Conservation (phyloP, 768 basidiomycete genomes). For the Termitomyces eurrhizus region DNA sequence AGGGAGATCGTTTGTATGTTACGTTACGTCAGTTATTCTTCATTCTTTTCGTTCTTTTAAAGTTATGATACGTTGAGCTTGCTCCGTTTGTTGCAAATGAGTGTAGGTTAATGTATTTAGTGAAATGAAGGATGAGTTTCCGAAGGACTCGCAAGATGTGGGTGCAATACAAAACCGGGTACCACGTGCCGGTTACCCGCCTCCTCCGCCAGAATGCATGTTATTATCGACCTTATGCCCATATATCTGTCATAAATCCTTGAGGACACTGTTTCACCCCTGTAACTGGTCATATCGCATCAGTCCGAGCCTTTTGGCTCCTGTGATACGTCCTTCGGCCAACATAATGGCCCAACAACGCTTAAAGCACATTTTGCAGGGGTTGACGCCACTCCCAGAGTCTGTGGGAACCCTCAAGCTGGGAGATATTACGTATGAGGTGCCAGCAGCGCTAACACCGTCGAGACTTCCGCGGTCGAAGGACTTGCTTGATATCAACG, state of each 20-base stretch:
- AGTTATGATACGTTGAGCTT: constrained; percentile 1
- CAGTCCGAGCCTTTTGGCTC: background rate
- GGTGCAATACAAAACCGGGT: constrained; percentile 2
- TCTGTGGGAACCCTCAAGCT: constrained; percentile 53
- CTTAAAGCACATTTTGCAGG: constrained; percentile 43
- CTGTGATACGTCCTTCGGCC: background rate
- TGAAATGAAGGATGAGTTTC: background rate
- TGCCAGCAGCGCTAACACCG: constrained; percentile 44
- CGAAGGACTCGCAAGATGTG: background rate
- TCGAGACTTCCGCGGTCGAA: constrained; percentile 43
- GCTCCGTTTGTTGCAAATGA: constrained; percentile 3
- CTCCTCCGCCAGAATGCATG: constrained; percentile 13
- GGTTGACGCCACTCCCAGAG: constrained; percentile 35
- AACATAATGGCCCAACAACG: constrained; percentile 38
- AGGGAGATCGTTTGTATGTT: background rate
- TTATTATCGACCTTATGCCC: constrained; percentile 11
- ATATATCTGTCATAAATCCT: constrained; percentile 5
- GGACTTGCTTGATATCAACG: constrained; percentile 45
- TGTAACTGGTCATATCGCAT: background rate
- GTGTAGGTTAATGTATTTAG: background rate
- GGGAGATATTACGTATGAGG: constrained; percentile 52
- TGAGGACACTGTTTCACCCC: background rate
- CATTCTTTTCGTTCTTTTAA: background rate
- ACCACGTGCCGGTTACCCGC: constrained; percentile 6
- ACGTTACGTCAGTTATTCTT: background rate